Base-by-base conservation (phyloP, 345 rosid species). In the Lepidium sativum region DNA sequence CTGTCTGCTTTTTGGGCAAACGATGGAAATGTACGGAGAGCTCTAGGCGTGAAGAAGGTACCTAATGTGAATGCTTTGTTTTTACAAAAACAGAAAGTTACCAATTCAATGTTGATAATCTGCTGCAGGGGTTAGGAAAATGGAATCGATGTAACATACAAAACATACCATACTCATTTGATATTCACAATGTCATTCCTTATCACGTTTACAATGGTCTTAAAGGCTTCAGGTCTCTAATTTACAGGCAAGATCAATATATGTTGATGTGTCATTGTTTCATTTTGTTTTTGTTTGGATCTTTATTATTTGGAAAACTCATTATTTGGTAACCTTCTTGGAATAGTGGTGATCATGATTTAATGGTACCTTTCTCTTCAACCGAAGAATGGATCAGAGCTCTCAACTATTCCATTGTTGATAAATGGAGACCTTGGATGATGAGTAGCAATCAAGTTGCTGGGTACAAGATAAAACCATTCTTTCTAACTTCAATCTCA, bases 311-410 rank as follows among this genome's bases (percentile, higher is more conserved):
- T 41, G 49, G 57, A 41, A 38, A 31, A 11, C 27, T 58, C 15
- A 68, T 7, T n/a, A n/a, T 48, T n/a, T 68, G 59, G 4, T 51
- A 13, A 45, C 25, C 4, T 56, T n/a, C n/a, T 8, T 16, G 44
- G 32, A 62, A 75, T 80, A 87, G 95, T 38, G 91, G 95, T 3
- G 95, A 87, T 68, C 95, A 80, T 68, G 91, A 87, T 74, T 34
- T 80, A 70, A 4, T 34, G 3, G 47, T 84, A 15, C 85, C 95
- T 2, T 80, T 65, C 66, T 6, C 77, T 68, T 85, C 81, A 47
- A 84, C 95, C 11, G 78, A 83, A 79, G 86, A 68, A 10, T 87
- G 91, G 91, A 83, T 83, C 49, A 70, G 76, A 70, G 45, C 78
- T 9, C 77, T 84, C 3, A 83, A 81, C 72, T 80, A 80, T 70